Conservation (phyloP, 306 rosid genomes). For the Cicer yamashitae region DNA sequence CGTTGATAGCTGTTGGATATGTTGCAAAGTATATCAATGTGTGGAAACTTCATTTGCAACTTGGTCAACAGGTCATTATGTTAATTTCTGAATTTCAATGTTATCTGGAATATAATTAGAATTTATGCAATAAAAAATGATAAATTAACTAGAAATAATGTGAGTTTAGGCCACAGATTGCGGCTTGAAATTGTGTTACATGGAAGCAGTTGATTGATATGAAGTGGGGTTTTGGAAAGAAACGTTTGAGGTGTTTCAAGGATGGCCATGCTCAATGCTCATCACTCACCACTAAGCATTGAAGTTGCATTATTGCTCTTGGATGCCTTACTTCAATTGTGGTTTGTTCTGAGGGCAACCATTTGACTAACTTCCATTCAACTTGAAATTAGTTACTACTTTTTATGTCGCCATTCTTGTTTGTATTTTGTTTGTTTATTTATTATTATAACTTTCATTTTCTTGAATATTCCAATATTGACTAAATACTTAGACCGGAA, state of each 20-base stretch:
- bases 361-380: neutral
- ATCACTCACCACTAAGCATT: neutral
- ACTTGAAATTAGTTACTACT: no score
- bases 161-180: neutral
- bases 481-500: no score
- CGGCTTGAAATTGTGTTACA: conserved; percentile 1
- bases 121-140: neutral
- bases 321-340: neutral
- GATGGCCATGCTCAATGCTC: neutral
- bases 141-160: neutral
- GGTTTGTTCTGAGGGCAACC: neutral
- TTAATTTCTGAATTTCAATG: conserved; percentile 10
- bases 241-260: neutral
- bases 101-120: neutral
- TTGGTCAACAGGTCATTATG: conserved; percentile 27
- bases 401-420: no score
- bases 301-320: neutral
- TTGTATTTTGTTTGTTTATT: no score
- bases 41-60: neutral
- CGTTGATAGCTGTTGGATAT: conserved; percentile 15
- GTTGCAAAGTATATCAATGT: conserved; percentile 5
- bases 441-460: no score
- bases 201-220: neutral
- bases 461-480: no score
- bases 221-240: neutral